These are phyloP conservation scores for Harrya chromipes DNA, from an alignment of 768 basidiomycete genomes.

Conservation along the genomic window DNA sequence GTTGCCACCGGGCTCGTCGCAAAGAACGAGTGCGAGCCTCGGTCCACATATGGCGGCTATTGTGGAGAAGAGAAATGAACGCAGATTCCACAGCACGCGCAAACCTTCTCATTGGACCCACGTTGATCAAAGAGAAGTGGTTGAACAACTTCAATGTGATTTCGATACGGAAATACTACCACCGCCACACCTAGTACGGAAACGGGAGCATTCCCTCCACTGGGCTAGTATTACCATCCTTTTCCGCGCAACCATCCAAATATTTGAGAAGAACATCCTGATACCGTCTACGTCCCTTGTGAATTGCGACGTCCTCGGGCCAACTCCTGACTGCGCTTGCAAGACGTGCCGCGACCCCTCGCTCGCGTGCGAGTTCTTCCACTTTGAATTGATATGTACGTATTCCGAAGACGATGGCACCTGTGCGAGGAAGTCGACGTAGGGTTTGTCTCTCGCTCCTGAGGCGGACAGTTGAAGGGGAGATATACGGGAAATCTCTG, in stretches of 20 bases:
- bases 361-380: slow-evolving; percentile 50
- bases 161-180: not conserved
- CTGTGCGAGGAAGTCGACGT: slow-evolving; percentile 58
- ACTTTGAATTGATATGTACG: slow-evolving; percentile 62
- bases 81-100: not conserved
- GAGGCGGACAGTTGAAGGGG: slow-evolving; percentile 48
- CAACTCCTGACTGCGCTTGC: slow-evolving; percentile 66
- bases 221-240: slow-evolving; percentile 16
- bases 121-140: not conserved
- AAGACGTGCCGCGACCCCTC: slow-evolving; percentile 59
- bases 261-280: slow-evolving; percentile 23
- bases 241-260: slow-evolving; percentile 23
- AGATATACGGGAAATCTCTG: slow-evolving; percentile 13
- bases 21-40: no score
- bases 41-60: no score
- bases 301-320: slow-evolving; percentile 54
- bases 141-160: no score
- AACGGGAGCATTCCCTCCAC: slow-evolving; percentile 13
- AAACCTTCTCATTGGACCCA: no score
- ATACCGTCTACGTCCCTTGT: slow-evolving; percentile 26
- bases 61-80: no score
- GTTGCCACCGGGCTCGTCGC: no score
- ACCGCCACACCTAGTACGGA: slow-evolving; percentile 14
- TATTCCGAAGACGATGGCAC: slow-evolving; percentile 70
- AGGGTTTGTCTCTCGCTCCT: slow-evolving; percentile 71